These are phyloP conservation scores for Populus hybrid DNA, from an alignment of 441 rosid genomes.

Conservation along the genomic window DNA sequence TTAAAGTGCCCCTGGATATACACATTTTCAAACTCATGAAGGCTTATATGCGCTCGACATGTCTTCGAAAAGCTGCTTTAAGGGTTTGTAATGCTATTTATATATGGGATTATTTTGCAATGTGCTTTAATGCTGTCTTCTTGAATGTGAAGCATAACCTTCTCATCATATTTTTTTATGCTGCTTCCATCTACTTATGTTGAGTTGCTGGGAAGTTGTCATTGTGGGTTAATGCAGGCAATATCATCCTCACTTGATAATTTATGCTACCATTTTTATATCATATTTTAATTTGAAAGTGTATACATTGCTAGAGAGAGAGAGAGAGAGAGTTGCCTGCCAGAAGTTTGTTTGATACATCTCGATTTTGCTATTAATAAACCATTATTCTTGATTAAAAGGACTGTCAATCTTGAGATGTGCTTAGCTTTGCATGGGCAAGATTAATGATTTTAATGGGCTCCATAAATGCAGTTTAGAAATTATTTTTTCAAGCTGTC, in stretches of 20 bases:
- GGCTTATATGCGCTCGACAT: constrained; percentile 82
- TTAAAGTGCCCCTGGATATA: constrained; percentile 75
- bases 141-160: not conserved
- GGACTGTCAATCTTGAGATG: not conserved
- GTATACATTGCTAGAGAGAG: not conserved
- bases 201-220: not conserved
- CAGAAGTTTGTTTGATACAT: not conserved
- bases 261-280: not conserved
- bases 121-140: not conserved
- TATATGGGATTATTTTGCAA: not conserved
- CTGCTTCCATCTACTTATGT: not conserved
- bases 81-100: constrained; percentile 46
- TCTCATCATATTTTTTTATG: not conserved
- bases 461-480: not conserved
- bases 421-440: too few species aligned
- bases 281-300: not conserved
- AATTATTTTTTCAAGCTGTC: not conserved
- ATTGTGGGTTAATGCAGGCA: not conserved
- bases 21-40: constrained; percentile 81
- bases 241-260: not conserved
- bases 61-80: constrained; percentile 93
- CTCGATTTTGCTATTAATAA: not conserved
- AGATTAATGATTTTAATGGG: not conserved
- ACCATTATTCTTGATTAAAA: not conserved
- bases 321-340: not conserved